These are phyloP conservation scores for Metschnikowia rubicola DNA, from an alignment of 805 yeast species.

Conservation along the genomic window DNA sequence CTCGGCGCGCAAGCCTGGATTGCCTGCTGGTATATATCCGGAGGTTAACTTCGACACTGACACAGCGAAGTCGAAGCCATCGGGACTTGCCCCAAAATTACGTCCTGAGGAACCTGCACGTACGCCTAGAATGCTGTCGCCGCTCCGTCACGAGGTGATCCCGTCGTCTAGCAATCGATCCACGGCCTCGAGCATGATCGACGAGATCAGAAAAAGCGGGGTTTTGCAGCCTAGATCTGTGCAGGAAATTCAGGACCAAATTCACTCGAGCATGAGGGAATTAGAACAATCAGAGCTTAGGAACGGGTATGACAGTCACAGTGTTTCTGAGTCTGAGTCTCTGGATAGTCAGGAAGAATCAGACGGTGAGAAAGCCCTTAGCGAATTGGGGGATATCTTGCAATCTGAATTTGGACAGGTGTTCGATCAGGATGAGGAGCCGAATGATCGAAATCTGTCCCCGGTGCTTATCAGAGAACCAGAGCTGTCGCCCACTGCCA, in stretches of 20 bases:
- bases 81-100: too few relatives aligned
- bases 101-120: background rate
- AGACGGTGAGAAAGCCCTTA: background rate
- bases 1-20: too few relatives aligned
- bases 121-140: conserved; percentile 17
- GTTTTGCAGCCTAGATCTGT: conserved; percentile 12
- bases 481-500: too few relatives aligned
- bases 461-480: too few relatives aligned
- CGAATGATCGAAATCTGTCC: too few relatives aligned
- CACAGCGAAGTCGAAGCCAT: too few relatives aligned
- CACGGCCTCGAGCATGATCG: conserved; percentile 8
- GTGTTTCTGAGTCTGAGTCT: background rate
- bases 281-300: background rate
- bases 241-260: conserved; percentile 24
- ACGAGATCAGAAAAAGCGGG: conserved; percentile 13
- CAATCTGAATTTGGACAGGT: too few relatives aligned
- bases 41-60: too few relatives aligned
- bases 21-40: background rate
- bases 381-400: too few relatives aligned
- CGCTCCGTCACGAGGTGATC: conserved; percentile 11
- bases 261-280: conserved; percentile 22
- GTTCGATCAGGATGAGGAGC: too few relatives aligned
- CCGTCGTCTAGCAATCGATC: conserved; percentile 6
- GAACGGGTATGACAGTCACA: background rate
- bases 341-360: background rate